Evolutionary conservation across 331 rosid genomes (phyloP), one percentile per base, ranked within the genome.

Genomic region (Acacia concinna): DNA sequence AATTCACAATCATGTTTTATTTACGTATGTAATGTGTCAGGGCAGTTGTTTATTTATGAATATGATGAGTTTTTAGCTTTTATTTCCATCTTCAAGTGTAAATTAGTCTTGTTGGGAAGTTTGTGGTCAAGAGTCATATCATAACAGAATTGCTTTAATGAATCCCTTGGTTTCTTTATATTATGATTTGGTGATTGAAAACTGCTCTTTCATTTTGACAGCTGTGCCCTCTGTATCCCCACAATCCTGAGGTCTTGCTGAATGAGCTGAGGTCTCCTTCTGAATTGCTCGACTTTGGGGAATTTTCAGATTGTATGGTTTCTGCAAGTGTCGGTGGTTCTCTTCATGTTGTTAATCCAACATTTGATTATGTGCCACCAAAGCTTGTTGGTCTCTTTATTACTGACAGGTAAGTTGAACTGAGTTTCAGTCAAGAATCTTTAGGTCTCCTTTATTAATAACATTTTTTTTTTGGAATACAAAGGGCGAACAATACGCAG

Each of bases 231-330:
- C 63, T 93, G 86, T 96, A 96, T 86, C 99, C 99, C 0, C 96
- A 96, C 89, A 91, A 96, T 88, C 99, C 99, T 8, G 92, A 93
- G 87, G 90, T 91, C 60, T 85, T 90, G 57, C 80, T 96, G 81
- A 96, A 91, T 81, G 97, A 93, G 84, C 87, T 96, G 87, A 88
- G 99, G 85, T 96, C 99, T 80, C 99, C 99, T n/a, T 91, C 98
- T 70, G 99, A 96, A 89, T 92, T 96, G 74, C 98, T 95, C 79
- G 98, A 95, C 86, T 90, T 95, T 79, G 98, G 98, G 81, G 98
- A 95, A 66, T 95, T 95, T 87, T 95, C 99, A 30, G 98, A 95
- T 85, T 89, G 93, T 87, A 81, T 95, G 97, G 97, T 93, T 82
- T 89, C 88, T 68, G 90, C 94, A 77, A 86, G 85, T 83, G 89